Evolutionary conservation across 1,139 yeast genomes (phyloP).

Genomic region (Kurtzmaniella quercitrusa): DNA sequence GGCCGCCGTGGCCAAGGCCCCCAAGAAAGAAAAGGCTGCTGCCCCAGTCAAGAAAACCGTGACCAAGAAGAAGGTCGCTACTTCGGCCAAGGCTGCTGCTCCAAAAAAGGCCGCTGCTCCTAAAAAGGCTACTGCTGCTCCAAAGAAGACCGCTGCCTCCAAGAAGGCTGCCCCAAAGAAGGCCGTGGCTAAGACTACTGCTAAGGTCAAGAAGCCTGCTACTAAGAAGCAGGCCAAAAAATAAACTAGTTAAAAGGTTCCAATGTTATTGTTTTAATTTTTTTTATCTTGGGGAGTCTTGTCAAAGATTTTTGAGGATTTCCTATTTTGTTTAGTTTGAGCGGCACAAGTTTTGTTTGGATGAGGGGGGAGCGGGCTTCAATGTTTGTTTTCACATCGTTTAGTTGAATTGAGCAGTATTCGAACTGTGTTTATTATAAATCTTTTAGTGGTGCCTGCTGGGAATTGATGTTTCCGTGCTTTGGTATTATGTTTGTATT

Average conservation of each 20-base stretch:
- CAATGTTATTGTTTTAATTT: conserved; percentile 1
- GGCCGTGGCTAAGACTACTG: conserved; percentile 9
- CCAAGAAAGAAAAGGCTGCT: conserved; percentile 9
- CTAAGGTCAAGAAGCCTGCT: conserved; percentile 8
- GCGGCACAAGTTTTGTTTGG: neutral
- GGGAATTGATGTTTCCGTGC: neutral
- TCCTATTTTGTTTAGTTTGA: neutral
- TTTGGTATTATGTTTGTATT: neutral
- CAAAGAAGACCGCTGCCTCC: conserved; percentile 17
- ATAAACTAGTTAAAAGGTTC: conserved; percentile 6
- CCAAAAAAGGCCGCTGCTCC: conserved; percentile 20
- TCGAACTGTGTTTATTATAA: conserved; percentile 2
- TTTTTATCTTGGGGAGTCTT: neutral
- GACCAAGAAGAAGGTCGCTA: conserved; percentile 14
- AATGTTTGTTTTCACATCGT: neutral
- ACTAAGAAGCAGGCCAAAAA: conserved; percentile 15
- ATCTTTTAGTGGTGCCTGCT: neutral
- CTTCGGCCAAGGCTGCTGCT: conserved; percentile 15
- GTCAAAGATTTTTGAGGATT: neutral
- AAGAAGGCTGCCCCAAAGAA: conserved; percentile 19
- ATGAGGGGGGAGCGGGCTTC: neutral
- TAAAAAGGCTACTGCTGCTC: conserved; percentile 19
- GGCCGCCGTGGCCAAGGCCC: conserved; percentile 5
- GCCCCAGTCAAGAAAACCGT: conserved; percentile 12
- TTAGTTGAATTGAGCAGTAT: neutral